phyloP scores from a whole-genome alignment of 139 green algal genomes.

The Volvox reticuliferus region DNA sequence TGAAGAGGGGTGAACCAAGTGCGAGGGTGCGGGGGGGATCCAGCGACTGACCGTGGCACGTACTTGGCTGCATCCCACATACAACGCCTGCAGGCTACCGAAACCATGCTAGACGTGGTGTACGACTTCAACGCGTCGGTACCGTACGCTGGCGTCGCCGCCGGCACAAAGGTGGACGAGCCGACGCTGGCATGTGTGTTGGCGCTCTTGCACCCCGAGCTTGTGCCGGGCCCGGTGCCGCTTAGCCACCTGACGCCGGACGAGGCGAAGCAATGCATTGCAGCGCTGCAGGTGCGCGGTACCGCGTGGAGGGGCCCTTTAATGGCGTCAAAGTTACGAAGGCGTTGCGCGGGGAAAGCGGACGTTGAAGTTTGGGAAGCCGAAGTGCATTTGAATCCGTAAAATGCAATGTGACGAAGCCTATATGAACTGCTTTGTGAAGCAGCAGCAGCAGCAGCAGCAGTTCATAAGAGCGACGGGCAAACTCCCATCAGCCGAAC shows the following conservation, averaged over 20 bases:
- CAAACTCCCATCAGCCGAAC: no score
- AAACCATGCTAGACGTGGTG: conserved; percentile 72
- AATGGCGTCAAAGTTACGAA: no score
- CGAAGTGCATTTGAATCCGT: no score
- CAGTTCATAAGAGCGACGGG: no score
- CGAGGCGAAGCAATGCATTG: conserved; percentile 42
- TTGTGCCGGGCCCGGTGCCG: conserved; percentile 50
- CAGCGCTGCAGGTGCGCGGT: conserved; percentile 23
- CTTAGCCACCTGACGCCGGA: conserved; percentile 3
- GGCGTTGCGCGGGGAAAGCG: no score
- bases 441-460: no score
- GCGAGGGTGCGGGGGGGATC: background rate
- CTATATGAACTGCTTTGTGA: no score
- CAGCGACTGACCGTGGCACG: background rate
- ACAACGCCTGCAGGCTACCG: conserved; percentile 36
- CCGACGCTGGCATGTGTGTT: conserved; percentile 48
- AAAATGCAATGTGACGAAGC: no score
- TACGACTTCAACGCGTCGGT: conserved; percentile 88
- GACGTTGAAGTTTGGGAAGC: no score
- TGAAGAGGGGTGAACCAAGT: background rate
- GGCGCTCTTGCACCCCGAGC: conserved; percentile 68
- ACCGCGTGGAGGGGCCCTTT: no score
- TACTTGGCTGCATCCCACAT: background rate
- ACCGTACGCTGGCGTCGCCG: conserved; percentile 74
- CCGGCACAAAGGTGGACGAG: conserved; percentile 36